phyloP scores from a whole-genome alignment of 768 basidiomycete species.

The Lactarius evosmus region DNA sequence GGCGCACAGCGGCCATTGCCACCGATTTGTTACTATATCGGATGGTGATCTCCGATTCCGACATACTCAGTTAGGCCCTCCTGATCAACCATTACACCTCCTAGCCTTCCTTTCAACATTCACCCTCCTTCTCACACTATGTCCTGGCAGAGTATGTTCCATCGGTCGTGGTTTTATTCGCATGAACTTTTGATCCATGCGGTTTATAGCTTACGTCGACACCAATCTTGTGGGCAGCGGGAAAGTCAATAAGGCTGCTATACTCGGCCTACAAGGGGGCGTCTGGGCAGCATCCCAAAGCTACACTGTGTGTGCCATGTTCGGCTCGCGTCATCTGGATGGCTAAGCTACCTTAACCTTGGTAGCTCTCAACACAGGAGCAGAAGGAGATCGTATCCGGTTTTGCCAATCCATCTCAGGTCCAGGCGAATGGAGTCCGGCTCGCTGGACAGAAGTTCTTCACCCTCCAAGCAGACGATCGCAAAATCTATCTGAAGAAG shows the following conservation, averaged over 20 bases:
- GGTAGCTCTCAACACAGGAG: constrained; percentile 61
- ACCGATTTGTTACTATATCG: constrained; percentile 25
- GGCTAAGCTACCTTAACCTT: not conserved
- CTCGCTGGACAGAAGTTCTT: constrained; percentile 76
- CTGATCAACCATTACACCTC: constrained; percentile 9
- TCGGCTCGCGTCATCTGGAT: not conserved
- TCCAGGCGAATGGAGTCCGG: constrained; percentile 58
- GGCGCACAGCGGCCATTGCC: constrained; percentile 10
- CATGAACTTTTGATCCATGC: constrained; percentile 2
- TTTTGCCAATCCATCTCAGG: constrained; percentile 40
- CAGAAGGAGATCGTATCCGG: constrained; percentile 53
- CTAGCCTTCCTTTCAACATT: constrained; percentile 10
- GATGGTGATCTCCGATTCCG: constrained; percentile 21
- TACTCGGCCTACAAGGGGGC: constrained; percentile 69
- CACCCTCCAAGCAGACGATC: constrained; percentile 45
- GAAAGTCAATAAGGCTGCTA: constrained; percentile 74
- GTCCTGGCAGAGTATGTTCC: constrained; percentile 29
- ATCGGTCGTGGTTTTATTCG: not conserved
- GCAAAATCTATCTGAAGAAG: constrained; percentile 76
- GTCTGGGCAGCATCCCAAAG: constrained; percentile 68
- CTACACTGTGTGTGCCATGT: constrained; percentile 49
- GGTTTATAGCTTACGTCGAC: constrained; percentile 71
- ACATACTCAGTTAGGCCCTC: constrained; percentile 12
- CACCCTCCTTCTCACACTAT: constrained; percentile 15
- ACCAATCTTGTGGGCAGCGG: constrained; percentile 70